Evolutionary conservation across 805 yeast species (phyloP), one percentile per base, ranked within the genome.

Genomic region (Candida coleopterorum): DNA sequence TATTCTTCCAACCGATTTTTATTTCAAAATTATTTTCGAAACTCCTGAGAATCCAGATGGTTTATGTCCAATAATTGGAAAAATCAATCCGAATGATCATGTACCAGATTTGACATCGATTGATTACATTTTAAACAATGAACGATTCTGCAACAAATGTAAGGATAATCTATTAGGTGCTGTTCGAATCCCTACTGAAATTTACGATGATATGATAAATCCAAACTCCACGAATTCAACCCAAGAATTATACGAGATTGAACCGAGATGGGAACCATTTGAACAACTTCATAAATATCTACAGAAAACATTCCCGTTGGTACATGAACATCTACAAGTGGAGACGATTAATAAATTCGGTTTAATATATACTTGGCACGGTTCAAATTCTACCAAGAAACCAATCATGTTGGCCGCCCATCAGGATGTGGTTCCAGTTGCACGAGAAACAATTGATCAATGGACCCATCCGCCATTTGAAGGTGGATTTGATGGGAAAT

Each of bases 351-450:
- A 64, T 41, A 59, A 64, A 29, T 55, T 58, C 34, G 62, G 58
- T n/a, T 49, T 65, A 25, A 58, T 65, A 9, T 58, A 50, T 38
- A 57, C 67, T 18, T 64, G 68, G 69, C 39, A 63, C 37, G 71
- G 71, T 8, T 34, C 52, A 3, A 40, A 53, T 15, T 28, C 43
- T 9, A 20, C 32, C n/a, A 54, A 55, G 44, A 56, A 60, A 38
- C 71, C 71, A 8, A 48, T 65, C 11, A 41, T 65, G 39, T 49
- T 65, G 32, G 44, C 68, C 15, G 71, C 68, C 4, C 71, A 65
- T 46, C 60, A 55, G 41, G 71, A 65, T 37, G 71, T 65, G 25
- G 70, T 65, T 6, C 71, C 71, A 1, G 65, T 65, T 15, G 64
- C 56, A 34, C 48, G 50, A 31, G 68, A 60, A 21, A 64, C 70